phyloP scores from a whole-genome alignment of 1,284 basidiomycete species.

The Puccinia triticina region DNA sequence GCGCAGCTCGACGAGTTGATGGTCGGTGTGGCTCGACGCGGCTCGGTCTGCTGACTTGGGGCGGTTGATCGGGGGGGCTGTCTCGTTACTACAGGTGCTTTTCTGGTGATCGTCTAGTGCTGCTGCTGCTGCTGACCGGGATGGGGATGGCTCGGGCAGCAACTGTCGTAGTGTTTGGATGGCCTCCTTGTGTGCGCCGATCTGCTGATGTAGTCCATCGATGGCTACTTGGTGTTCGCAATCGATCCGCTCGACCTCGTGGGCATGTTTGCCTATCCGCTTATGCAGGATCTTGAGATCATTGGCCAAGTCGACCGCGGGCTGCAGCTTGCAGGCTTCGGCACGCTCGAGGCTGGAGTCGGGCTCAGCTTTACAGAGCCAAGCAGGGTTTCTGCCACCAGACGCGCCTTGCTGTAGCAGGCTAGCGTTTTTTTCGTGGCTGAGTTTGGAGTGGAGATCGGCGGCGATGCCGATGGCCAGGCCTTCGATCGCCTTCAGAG shows the following conservation, averaged over 20 bases:
- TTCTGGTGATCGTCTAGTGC: not conserved
- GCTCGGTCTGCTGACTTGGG: not conserved
- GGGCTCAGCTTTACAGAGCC: not conserved
- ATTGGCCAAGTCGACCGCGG: not conserved
- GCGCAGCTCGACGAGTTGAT: not conserved
- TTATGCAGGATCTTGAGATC: slow-evolving; percentile 6
- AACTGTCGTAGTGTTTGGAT: not conserved
- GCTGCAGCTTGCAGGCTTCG: not conserved
- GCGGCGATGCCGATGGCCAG: not conserved
- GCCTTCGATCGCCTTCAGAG: not conserved
- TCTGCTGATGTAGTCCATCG: not conserved
- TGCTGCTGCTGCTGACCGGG: not conserved
- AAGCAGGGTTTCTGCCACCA: not conserved
- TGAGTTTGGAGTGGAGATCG: not conserved
- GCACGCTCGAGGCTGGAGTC: not conserved
- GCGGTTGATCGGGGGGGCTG: not conserved
- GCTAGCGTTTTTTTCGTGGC: not conserved
- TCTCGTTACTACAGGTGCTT: too few species aligned
- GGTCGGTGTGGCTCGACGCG: not conserved
- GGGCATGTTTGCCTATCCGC: slow-evolving; percentile 4
- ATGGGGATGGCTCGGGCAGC: not conserved
- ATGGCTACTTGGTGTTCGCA: slow-evolving; percentile 3
- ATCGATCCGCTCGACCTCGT: slow-evolving; percentile 1
- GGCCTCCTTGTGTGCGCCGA: not conserved
- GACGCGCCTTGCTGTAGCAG: too few species aligned